Evolutionary conservation across 129 eudicot genomes (phyloP), one percentile per base, ranked within the genome.

Genomic region (Gnaphalium uliginosum): DNA sequence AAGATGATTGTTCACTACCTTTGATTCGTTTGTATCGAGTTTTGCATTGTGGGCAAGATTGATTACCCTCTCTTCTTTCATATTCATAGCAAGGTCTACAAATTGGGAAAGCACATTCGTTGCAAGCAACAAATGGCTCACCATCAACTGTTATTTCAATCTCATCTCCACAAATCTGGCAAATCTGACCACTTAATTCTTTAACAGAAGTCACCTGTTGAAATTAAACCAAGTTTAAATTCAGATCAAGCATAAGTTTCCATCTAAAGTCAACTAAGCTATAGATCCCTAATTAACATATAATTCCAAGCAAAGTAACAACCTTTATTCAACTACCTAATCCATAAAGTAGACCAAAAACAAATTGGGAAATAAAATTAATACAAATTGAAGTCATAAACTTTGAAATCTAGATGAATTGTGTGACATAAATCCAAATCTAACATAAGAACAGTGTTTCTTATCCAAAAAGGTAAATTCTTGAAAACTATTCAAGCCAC

Each of bases 141-240:
- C 88, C 90, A 69, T 87, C 96, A 22, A 71, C 93, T 27, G 88
- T 81, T 66, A 89, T 79, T 75, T 92, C 97, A 65, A 92, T 87
- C 80, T 89, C 97, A 89, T 92, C 97, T 75, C 97, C 97, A 81
- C 97, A 92, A 84, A 92, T 92, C 88, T 92, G 93, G 72, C 97
- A 92, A 72, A 83, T 85, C 87, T 92, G 97, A 23, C 90, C 96
- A 74, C 89, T 92, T 76, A 92, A 80, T 73, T 92, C 97, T 69
- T 87, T 92, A 39, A 92, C 97, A 73, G 93, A 92, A 18, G 97
- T 92, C 81, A 92, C 97, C 97, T 92, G 76, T 66, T 35, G 18
- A 46, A 32, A 79, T 30, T 3, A 41, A 75, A 35, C 39, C 18
- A 58, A 41, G 53, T 11, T 57, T 50, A 48, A 66, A 15, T 22